Evolutionary conservation across 208 protist species (phyloP), one percentile per base, ranked within the genome.

Genomic region (Leptomonas seymouri): DNA sequence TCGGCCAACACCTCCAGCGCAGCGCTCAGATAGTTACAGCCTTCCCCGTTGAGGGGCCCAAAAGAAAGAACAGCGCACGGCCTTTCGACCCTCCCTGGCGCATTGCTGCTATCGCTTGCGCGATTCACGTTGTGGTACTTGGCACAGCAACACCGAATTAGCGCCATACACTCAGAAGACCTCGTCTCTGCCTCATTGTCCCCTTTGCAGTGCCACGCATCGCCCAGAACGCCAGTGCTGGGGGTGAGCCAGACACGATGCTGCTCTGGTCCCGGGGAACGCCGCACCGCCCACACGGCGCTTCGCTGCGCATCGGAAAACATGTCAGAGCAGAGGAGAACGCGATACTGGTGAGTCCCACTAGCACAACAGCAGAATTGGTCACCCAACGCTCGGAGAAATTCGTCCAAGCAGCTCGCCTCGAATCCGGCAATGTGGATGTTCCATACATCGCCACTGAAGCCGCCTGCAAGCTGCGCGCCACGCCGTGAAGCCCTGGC

Each of bases 11-110:
- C 61, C 45, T 85, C 80, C 23, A 86, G 49, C 2, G 82, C 72
- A 0, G 75, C 90, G 20, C 55, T 84, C 27, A 95, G 76, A 66
- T 89, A 95, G 3, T 48, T 80, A 63, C 89, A 79, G 12, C 90
- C 90, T 14, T 67, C 67, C 15, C 86, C 87, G 44, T 41, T 77
- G 0, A 68, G 46, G 1, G 74, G 80, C 0, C 84, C 86, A 31
- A 93, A 87, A 20, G 59, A 70, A 5, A 82, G 49, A 21, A 82
- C 60, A 27, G 74, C 74, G 20, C 9, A 16, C 6, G 67, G 56
- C 49, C 36, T n/a, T 41, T 56, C 61, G 15, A 46, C 54, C 12
- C 12, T 6, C 30, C 21, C 41, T 1, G 57, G 23, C 31, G 1
- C 30, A 28, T 28, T 11, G 36, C 16, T 23, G 51, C 36, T 44